Evolutionary conservation across 2,329 filamentous ascomycete species (phyloP).

Genomic region (Pseudogymnoascus sp.): DNA sequence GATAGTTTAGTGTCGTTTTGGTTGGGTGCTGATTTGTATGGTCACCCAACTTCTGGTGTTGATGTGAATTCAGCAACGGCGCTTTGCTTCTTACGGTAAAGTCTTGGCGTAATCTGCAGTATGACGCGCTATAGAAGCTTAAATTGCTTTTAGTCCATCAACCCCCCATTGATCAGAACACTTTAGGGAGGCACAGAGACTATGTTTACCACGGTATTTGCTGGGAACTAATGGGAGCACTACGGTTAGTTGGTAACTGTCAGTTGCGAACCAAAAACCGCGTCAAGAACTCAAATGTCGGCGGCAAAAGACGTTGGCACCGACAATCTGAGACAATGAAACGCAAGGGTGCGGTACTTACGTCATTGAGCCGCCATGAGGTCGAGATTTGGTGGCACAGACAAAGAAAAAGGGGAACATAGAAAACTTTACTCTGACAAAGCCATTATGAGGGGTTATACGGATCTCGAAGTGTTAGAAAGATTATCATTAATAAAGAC

Average conservation of each 20-base stretch:
- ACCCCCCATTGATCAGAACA: constrained; percentile 1
- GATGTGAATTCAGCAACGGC: constrained; percentile 7
- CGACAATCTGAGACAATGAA: constrained; percentile 3
- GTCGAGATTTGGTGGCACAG: neutral
- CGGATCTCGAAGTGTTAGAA: neutral
- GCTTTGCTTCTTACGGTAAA: constrained; percentile 7
- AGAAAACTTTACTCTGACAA: neutral
- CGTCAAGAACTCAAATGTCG: neutral
- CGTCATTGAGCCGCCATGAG: neutral
- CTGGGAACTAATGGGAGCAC: neutral
- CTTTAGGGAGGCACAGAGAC: neutral
- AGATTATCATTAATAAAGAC: neutral
- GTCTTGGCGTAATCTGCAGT: constrained; percentile 3
- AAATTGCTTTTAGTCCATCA: neutral
- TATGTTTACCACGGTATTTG: neutral
- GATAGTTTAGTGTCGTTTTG: constrained; percentile 8
- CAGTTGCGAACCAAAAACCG: constrained; percentile 1
- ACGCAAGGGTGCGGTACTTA: constrained; percentile 1
- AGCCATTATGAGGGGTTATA: neutral
- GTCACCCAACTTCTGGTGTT: neutral
- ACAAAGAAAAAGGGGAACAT: neutral
- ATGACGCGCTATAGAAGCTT: constrained; percentile 9
- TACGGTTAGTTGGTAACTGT: neutral
- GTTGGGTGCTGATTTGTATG: constrained; percentile 2
- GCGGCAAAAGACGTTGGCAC: constrained; percentile 1